Percentiles rank a stretch among this genome's conserved stretches.
Evolutionary conservation across 495 filamentous ascomycete species (phyloP).

Genomic region (Xylaria scruposa): DNA sequence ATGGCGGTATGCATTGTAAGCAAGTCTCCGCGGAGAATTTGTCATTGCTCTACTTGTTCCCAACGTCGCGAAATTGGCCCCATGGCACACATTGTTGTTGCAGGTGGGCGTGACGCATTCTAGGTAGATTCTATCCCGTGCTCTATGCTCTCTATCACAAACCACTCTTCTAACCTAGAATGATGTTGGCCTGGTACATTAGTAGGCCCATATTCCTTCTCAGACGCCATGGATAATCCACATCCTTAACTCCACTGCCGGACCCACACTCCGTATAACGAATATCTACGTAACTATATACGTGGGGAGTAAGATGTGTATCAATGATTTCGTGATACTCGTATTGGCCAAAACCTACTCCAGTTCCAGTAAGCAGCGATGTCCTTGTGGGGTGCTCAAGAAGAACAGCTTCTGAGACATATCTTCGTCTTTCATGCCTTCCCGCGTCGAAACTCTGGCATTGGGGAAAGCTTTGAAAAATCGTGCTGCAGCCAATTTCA

Average conservation of each 20-base stretch:
- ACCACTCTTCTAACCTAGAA: neutral
- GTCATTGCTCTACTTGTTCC: too few species aligned
- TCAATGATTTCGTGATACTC: neutral
- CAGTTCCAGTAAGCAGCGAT: neutral
- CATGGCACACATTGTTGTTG: too few species aligned
- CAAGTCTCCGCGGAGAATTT: too few species aligned
- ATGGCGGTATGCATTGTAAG: too few species aligned
- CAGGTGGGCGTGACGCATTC: neutral
- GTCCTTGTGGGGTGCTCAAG: neutral
- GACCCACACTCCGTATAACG: neutral
- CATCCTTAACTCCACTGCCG: neutral
- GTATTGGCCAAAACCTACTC: neutral
- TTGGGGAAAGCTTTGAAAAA: slow-evolving; percentile 28
- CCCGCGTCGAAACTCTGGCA: slow-evolving; percentile 17
- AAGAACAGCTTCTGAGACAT: slow-evolving; percentile 22
- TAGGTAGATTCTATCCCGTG: neutral
- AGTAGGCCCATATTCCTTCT: neutral
- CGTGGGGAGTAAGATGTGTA: too few species aligned
- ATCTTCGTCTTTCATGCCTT: slow-evolving; percentile 21
- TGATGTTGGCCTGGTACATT: neutral
- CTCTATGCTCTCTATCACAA: neutral
- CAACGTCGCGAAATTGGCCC: too few species aligned
- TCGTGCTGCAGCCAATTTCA: slow-evolving; percentile 13
- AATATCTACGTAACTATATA: neutral
- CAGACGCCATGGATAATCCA: neutral